Conservation (phyloP, 768 basidiomycete genomes). For the Holtermannia corniformis region DNA sequence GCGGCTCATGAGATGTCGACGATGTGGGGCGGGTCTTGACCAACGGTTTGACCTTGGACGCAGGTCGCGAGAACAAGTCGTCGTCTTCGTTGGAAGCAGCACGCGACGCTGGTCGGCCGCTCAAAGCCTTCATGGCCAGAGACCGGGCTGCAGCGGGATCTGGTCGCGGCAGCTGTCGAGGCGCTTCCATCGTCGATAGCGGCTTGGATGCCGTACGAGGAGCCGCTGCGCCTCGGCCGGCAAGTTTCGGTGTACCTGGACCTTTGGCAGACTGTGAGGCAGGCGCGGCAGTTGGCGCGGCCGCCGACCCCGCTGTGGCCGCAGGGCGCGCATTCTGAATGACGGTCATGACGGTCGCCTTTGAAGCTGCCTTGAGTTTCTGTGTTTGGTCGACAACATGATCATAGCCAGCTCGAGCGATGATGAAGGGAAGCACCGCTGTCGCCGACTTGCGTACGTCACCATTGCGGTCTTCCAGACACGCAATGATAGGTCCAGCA, state of each 20-base stretch:
- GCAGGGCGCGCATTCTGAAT: constrained; percentile 67
- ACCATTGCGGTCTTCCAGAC: constrained; percentile 78
- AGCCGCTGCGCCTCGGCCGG: constrained; percentile 7
- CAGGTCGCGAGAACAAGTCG: not conserved
- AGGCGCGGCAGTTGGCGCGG: constrained; percentile 32
- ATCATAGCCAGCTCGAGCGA: constrained; percentile 67
- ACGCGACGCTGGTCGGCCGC: not conserved
- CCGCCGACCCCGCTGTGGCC: constrained; percentile 41
- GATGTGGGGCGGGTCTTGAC: constrained; percentile 43
- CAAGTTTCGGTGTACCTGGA: constrained; percentile 9
- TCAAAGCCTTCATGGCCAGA: constrained; percentile 30
- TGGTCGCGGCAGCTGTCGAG: constrained; percentile 15
- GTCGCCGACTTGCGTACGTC: constrained; percentile 91
- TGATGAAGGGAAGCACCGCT: constrained; percentile 64
- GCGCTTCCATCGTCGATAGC: constrained; percentile 12
- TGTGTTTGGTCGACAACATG: constrained; percentile 76
- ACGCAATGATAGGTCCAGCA: constrained; percentile 57
- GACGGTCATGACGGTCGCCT: constrained; percentile 68
- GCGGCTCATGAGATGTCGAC: constrained; percentile 48
- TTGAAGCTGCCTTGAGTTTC: constrained; percentile 83
- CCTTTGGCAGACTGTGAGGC: constrained; percentile 14
- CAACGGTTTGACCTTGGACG: constrained; percentile 11
- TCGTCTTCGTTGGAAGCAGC: constrained; percentile 1
- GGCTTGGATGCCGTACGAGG: constrained; percentile 38
- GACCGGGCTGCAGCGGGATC: constrained; percentile 19